Evolutionary conservation across 106 monocot species (phyloP).

Genomic region (Hemerocallis citrina): DNA sequence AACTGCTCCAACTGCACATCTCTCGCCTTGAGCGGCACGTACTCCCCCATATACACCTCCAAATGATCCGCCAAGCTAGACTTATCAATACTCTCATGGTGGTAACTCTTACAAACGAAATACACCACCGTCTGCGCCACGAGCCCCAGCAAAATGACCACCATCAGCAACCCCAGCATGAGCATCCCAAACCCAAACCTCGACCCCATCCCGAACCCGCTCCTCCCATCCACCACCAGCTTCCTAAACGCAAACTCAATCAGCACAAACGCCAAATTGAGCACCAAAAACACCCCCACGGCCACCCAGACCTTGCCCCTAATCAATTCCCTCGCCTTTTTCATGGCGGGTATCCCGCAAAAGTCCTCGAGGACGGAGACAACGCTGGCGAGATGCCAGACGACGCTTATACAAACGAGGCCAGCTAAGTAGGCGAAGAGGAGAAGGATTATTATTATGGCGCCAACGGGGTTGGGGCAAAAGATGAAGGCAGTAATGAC

Average conservation of each 20-base stretch:
- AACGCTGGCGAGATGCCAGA: conserved; percentile 67
- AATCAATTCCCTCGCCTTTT: conserved; percentile 31
- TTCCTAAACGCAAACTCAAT: conserved; percentile 46
- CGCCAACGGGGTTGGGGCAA: conserved; percentile 4
- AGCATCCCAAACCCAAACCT: conserved; percentile 20
- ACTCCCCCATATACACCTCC: conserved; percentile 85
- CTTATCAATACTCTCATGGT: conserved; percentile 94
- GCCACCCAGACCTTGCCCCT: conserved; percentile 53
- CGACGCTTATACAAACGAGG: conserved; percentile 40
- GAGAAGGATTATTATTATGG: conserved; percentile 7
- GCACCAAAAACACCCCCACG: conserved; percentile 35
- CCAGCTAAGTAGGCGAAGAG: conserved; percentile 25
- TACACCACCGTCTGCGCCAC: conserved; percentile 79
- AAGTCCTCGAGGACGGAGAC: conserved; percentile 56
- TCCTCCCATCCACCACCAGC: conserved; percentile 29
- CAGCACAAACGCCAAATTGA: conserved; percentile 34
- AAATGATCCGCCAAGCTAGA: conserved; percentile 68
- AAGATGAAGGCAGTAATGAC: conserved; percentile 27
- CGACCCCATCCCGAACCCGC: background rate
- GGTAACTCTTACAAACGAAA: conserved; percentile 88
- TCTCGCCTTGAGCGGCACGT: conserved; percentile 54
- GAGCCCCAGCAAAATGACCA: conserved; percentile 44
- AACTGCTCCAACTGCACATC: conserved; percentile 75
- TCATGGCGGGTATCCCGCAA: conserved; percentile 44
- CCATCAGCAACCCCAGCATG: conserved; percentile 26